These are phyloP conservation scores for Verticillium albo-atrum DNA, from an alignment of 2,329 filamentous ascomycete species.

Conservation along the genomic window DNA sequence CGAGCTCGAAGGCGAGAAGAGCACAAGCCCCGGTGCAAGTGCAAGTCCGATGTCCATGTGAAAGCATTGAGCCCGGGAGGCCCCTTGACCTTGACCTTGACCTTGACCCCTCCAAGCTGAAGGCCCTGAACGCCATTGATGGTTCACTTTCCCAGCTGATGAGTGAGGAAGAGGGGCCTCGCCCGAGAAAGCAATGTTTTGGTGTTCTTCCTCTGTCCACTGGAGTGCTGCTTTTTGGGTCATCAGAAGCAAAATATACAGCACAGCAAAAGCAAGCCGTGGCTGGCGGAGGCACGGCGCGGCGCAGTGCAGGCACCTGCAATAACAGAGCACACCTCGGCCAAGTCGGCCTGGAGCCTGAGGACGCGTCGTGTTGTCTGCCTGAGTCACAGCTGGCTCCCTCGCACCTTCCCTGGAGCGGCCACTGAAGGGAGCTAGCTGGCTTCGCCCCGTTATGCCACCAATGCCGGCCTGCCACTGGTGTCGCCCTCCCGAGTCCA, in stretches of 20 bases:
- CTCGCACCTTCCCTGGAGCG: not conserved
- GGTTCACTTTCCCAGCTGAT: not conserved
- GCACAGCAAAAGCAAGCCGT: not conserved
- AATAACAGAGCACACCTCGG: not conserved
- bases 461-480: not conserved
- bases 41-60: not conserved
- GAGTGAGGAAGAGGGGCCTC: not conserved
- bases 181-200: not conserved
- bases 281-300: not conserved
- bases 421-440: not conserved
- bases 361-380: not conserved
- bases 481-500: constrained; percentile 8
- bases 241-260: not conserved
- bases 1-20: not conserved
- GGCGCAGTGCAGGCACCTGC: not conserved
- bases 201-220: not conserved
- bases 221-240: not conserved
- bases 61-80: not conserved
- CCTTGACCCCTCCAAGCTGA: not conserved
- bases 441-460: not conserved
- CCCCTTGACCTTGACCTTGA: no score
- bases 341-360: not conserved
- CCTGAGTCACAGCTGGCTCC: not conserved
- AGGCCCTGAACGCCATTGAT: not conserved
- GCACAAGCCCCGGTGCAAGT: not conserved